Conservation (phyloP, 345 rosid species). For the Zanthoxylum bungeanum region DNA sequence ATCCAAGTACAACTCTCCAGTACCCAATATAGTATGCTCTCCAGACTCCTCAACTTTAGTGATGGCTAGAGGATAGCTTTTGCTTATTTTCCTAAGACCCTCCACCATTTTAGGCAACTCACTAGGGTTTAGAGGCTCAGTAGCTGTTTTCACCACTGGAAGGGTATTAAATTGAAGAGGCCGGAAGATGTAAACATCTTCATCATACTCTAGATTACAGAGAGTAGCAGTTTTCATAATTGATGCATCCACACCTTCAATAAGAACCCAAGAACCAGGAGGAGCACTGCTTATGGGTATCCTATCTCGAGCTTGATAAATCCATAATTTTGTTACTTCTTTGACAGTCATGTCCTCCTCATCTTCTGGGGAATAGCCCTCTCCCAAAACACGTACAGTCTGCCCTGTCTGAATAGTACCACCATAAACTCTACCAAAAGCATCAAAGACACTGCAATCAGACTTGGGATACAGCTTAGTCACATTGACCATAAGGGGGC, state of each 20-base stretch:
- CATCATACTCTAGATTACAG: constrained; percentile 61
- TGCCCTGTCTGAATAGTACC: constrained; percentile 94
- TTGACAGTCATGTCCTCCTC: constrained; percentile 97
- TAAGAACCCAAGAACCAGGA: constrained; percentile 96
- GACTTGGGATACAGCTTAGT: constrained; percentile 95
- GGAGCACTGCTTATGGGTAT: constrained; percentile 91
- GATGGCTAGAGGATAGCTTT: constrained; percentile 97
- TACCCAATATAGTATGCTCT: constrained; percentile 95
- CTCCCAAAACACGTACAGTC: constrained; percentile 84
- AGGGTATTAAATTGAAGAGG: constrained; percentile 93
- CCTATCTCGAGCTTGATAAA: constrained; percentile 92
- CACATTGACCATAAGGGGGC: constrained; percentile 94
- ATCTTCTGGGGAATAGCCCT: constrained; percentile 95
- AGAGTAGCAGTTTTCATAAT: constrained; percentile 97
- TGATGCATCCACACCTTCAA: constrained; percentile 97
- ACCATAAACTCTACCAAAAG: constrained; percentile 90
- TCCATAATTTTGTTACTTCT: constrained; percentile 93
- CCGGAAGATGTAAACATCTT: constrained; percentile 84
- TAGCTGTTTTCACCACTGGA: constrained; percentile 95
- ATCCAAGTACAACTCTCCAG: constrained; percentile 94
- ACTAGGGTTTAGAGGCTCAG: constrained; percentile 97
- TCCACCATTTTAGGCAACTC: constrained; percentile 99
- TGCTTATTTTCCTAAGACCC: constrained; percentile 95
- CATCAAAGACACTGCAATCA: constrained; percentile 96
- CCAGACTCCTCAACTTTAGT: constrained; percentile 98